Conservation (phyloP, 1,284 basidiomycete genomes). For the Peniophora sp. region DNA sequence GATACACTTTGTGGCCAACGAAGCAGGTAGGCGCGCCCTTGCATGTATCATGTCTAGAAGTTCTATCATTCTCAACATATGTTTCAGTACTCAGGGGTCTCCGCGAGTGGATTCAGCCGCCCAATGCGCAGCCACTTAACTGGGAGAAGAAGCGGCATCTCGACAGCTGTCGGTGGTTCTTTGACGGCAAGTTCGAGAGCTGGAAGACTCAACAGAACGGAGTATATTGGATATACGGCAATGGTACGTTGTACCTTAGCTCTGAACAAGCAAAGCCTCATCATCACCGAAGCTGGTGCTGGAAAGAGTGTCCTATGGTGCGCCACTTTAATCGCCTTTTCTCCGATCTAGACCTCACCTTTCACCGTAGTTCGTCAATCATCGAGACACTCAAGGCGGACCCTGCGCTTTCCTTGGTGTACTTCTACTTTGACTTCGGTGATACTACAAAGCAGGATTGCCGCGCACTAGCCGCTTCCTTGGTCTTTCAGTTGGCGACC, state of each 20-base stretch:
- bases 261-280: not conserved
- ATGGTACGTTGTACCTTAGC: not conserved
- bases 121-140: not conserved
- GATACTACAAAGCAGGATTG: not conserved
- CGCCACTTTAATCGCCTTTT: not conserved
- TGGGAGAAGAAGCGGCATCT: no score
- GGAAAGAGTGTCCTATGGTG: constrained; percentile 1
- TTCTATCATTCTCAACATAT: no score
- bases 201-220: not conserved
- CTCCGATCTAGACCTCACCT: not conserved
- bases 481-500: not conserved
- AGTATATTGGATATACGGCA: not conserved
- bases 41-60: no score
- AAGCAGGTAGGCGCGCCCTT: no score
- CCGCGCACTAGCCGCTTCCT: not conserved
- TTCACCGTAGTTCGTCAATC: not conserved
- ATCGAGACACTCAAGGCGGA: not conserved
- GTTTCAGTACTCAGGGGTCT: not conserved
- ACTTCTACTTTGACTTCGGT: not conserved
- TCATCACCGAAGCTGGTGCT: not conserved
- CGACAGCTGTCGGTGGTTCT: not conserved
- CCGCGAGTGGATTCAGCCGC: not conserved
- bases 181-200: not conserved
- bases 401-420: not conserved
- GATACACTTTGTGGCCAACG: no score